Percentiles rank a stretch among this genome's conserved stretches.
Evolutionary conservation across 2,329 filamentous ascomycete genomes (phyloP).

Genomic region (Chrysoporthe cubensis): DNA sequence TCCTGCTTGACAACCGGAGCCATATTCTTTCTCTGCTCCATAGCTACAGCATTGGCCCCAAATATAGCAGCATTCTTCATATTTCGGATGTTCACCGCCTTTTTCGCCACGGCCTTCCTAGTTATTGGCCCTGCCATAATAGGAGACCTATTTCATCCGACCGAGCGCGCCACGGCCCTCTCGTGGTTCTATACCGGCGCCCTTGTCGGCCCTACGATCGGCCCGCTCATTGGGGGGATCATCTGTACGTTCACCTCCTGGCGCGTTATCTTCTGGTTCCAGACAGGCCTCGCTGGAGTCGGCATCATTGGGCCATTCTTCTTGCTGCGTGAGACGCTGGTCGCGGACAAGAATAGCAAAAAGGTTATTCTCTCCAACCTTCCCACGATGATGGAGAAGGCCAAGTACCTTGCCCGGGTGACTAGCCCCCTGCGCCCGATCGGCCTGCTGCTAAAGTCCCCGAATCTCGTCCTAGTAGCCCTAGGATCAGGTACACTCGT

Average conservation of each 20-base stretch:
- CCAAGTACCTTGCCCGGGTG: conserved; percentile 15
- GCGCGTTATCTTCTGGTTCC: conserved; percentile 79
- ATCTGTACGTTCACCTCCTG: conserved; percentile 76
- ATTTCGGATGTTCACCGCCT: conserved; percentile 74
- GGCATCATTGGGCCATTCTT: conserved; percentile 65
- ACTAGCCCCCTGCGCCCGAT: conserved; percentile 13
- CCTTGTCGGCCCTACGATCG: conserved; percentile 71
- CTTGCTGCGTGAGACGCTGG: conserved; percentile 73
- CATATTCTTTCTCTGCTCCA: conserved; percentile 69
- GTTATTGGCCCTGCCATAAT: conserved; percentile 59
- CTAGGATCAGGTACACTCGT: conserved; percentile 63
- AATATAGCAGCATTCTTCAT: conserved; percentile 74
- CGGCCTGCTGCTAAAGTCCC: conserved; percentile 13
- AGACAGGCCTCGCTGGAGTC: conserved; percentile 67
- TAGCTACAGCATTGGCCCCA: conserved; percentile 73
- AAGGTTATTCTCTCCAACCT: conserved; percentile 33
- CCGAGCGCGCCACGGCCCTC: conserved; percentile 71
- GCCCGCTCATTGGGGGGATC: conserved; percentile 73
- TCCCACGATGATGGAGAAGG: conserved; percentile 4
- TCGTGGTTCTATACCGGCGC: conserved; percentile 75
- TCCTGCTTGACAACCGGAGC: conserved; percentile 53
- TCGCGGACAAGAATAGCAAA: conserved; percentile 30
- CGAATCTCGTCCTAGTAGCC: conserved; percentile 56
- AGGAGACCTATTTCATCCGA: conserved; percentile 65
- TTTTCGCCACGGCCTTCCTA: conserved; percentile 75